A percentile compares a stretch with the other conserved stretches of the same genome.
phyloP scores from a whole-genome alignment of 805 yeast genomes.

The Brettanomyces bruxellensis region DNA sequence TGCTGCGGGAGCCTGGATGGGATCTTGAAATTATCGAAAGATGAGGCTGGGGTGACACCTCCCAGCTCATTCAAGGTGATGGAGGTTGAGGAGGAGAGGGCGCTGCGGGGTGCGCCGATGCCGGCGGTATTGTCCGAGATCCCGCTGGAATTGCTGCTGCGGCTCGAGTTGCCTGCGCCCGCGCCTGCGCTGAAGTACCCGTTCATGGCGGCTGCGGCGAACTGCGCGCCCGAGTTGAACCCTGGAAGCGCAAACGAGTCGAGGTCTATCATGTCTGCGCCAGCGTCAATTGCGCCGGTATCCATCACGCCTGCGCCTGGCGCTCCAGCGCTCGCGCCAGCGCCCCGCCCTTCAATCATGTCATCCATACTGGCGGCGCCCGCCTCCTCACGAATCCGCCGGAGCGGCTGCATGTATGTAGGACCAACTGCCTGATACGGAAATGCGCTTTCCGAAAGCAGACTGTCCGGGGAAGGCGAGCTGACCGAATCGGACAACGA shows the following conservation, averaged over 20 bases:
- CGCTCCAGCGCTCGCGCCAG: no score
- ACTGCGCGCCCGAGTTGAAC: constrained; percentile 1
- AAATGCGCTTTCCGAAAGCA: no score
- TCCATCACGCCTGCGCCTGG: no score
- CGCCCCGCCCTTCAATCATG: no score
- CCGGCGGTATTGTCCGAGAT: neutral
- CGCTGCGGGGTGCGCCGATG: neutral
- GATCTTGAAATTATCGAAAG: neutral
- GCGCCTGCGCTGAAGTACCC: neutral
- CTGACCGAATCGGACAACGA: no score
- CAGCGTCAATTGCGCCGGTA: no score
- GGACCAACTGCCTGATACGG: no score
- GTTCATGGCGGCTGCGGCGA: constrained; percentile 3
- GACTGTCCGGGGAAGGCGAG: no score
- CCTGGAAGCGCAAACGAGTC: neutral
- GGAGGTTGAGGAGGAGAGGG: neutral
- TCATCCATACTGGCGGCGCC: no score
- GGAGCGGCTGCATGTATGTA: no score
- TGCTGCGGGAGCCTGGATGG: no score
- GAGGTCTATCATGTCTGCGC: neutral
- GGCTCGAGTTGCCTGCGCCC: neutral
- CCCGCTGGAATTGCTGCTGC: neutral
- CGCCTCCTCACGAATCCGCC: no score
- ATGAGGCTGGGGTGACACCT: neutral
- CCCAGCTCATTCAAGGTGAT: neutral